Percentiles rank a stretch among this genome's conserved stretches.
Evolutionary conservation across 257 asterid genomes (phyloP).

Genomic region (Hygrophila difformis): DNA sequence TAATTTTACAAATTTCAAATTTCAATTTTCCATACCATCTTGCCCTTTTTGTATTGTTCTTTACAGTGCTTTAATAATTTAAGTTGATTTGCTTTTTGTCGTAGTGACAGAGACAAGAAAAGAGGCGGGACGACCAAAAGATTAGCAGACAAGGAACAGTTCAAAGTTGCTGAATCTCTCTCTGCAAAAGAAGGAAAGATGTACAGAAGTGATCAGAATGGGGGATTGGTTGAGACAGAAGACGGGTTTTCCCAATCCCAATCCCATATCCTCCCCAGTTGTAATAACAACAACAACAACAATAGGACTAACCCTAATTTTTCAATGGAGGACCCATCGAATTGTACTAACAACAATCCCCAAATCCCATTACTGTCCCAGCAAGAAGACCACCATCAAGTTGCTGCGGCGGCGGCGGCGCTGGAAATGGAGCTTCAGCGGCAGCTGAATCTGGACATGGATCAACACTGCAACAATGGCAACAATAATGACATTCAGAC

Average conservation of each 20-base stretch:
- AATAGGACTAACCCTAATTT: conserved; percentile 18
- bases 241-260: conserved; percentile 42
- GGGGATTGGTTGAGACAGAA: conserved; percentile 27
- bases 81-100: conserved; percentile 3
- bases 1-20: background rate
- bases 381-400: conserved; percentile 21
- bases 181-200: conserved; percentile 16
- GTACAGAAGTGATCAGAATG: conserved; percentile 53
- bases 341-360: conserved; percentile 17
- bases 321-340: conserved; percentile 37
- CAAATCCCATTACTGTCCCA: conserved; percentile 19
- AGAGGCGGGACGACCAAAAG: too few relatives aligned
- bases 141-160: conserved; percentile 21
- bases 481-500: conserved; percentile 20
- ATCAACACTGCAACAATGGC: conserved; percentile 29
- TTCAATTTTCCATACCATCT: conserved; percentile 1
- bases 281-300: too few relatives aligned
- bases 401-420: conserved; percentile 32
- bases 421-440: conserved; percentile 63
- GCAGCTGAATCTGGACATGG: conserved; percentile 35
- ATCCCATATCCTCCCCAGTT: too few relatives aligned
- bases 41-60: conserved; percentile 12
- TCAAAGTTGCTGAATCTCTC: conserved; percentile 7
- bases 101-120: conserved; percentile 21
- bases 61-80: background rate